phyloP scores from a whole-genome alignment of 2,329 filamentous ascomycete species.

The Fusarium sp. region DNA sequence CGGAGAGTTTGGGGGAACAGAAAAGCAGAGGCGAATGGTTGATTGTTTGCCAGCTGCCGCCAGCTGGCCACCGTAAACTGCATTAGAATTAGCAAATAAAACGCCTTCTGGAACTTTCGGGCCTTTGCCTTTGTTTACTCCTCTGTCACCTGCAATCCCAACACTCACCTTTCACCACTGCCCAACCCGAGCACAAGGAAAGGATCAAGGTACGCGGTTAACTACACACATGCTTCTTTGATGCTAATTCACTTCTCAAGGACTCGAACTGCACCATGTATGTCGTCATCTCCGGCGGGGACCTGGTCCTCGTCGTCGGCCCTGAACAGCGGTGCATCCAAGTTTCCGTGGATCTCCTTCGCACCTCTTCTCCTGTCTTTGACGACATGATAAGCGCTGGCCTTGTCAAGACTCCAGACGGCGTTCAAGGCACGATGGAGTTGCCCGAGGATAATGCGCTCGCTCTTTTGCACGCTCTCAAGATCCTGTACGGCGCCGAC shows the following conservation, averaged over 20 bases:
- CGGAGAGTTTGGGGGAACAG: too few species aligned
- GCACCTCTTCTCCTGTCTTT: not conserved
- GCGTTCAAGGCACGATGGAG: not conserved
- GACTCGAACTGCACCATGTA: not conserved
- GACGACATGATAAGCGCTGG: not conserved
- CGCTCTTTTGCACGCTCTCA: not conserved
- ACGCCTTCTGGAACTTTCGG: not conserved
- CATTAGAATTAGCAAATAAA: not conserved
- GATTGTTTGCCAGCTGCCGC: not conserved
- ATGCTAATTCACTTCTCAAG: not conserved
- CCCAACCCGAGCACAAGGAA: not conserved
- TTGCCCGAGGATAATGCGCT: not conserved
- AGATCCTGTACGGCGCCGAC: not conserved
- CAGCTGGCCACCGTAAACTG: not conserved
- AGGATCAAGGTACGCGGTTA: not conserved
- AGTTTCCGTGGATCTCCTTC: not conserved
- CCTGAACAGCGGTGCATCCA: not conserved
- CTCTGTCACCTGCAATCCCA: not conserved
- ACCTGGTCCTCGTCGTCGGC: conserved; percentile 8
- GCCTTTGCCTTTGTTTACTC: not conserved
- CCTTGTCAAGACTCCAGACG: not conserved
- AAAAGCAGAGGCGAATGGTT: not conserved
- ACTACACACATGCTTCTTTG: not conserved
- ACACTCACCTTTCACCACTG: not conserved
- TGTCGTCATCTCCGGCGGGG: not conserved